Evolutionary conservation across 352 stramenopile species (phyloP).

Genomic region (Ophiocytium majus): DNA sequence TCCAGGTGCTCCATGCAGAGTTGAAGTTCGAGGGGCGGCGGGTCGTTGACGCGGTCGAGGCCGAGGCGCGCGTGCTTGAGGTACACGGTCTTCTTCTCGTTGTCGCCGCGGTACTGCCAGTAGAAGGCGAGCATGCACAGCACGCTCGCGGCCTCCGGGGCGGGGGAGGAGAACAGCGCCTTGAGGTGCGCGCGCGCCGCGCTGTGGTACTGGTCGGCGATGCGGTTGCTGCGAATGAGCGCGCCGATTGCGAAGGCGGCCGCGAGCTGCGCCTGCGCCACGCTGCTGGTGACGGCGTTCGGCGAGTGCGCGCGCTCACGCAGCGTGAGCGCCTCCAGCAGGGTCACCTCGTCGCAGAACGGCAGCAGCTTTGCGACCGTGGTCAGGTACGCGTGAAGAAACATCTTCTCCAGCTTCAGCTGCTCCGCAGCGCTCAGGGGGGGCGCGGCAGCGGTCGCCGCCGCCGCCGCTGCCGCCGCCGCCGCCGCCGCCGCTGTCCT

Average conservation of each 20-base stretch:
- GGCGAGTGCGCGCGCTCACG: background rate
- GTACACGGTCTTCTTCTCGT: conserved; percentile 42
- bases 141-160: conserved; percentile 16
- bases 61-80: conserved; percentile 26
- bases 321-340: background rate
- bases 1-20: conserved; percentile 54
- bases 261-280: conserved; percentile 27
- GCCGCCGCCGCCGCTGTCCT: background rate
- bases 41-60: background rate
- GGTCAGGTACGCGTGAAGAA: conserved; percentile 27
- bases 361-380: conserved; percentile 43
- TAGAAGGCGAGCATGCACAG: conserved; percentile 43
- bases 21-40: conserved; percentile 32
- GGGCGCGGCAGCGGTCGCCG: background rate
- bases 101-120: conserved; percentile 44
- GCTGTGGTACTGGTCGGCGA: conserved; percentile 36
- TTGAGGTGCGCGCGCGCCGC: conserved; percentile 36
- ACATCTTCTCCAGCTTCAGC: conserved; percentile 24
- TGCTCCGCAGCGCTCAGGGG: background rate
- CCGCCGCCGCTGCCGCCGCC: background rate
- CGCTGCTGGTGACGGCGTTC: background rate
- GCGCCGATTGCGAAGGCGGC: conserved; percentile 42
- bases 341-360: background rate
- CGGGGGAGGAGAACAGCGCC: conserved; percentile 18
- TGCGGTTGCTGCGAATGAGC: conserved; percentile 32